phyloP scores from a whole-genome alignment of 2,329 filamentous ascomycete species.

The Bipolaris zeicola region DNA sequence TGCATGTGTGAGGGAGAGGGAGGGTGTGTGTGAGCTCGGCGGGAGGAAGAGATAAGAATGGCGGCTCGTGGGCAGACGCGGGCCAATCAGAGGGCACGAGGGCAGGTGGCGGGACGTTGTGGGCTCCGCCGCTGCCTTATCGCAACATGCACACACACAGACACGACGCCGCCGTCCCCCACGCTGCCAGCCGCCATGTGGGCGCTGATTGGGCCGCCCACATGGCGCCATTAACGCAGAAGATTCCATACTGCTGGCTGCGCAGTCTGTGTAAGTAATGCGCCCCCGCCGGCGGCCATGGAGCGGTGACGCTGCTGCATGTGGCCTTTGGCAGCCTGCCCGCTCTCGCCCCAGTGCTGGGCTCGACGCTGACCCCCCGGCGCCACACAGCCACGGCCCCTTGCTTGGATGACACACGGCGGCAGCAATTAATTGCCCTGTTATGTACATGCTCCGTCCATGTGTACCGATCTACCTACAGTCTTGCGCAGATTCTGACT shows the following conservation, averaged over 20 bases:
- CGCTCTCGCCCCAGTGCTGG: constrained; percentile 25
- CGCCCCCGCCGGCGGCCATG: constrained; percentile 30
- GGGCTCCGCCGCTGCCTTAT: constrained; percentile 26
- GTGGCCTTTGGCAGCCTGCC: constrained; percentile 6
- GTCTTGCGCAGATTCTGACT: too few species aligned
- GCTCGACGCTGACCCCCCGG: constrained; percentile 19
- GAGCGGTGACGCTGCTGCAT: constrained; percentile 21
- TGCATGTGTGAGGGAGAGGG: background rate
- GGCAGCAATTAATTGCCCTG: too few species aligned
- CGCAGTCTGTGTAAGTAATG: background rate
- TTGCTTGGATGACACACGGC: constrained; percentile 1
- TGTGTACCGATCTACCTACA: background rate
- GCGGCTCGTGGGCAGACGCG: constrained; percentile 8
- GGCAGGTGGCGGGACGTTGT: constrained; percentile 18
- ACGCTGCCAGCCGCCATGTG: constrained; percentile 14
- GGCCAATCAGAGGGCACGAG: constrained; percentile 21
- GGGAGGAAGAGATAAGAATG: constrained; percentile 34
- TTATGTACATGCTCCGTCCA: background rate
- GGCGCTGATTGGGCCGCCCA: constrained; percentile 22
- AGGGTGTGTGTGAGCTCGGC: background rate
- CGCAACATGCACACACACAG: constrained; percentile 24
- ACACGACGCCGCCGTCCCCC: constrained; percentile 16
- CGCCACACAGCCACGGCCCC: constrained; percentile 3
- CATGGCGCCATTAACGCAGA: constrained; percentile 16
- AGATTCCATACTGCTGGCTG: constrained; percentile 6